Conservation (phyloP, 2,329 filamentous ascomycete genomes). For the Fusarium solani-melongenae region DNA sequence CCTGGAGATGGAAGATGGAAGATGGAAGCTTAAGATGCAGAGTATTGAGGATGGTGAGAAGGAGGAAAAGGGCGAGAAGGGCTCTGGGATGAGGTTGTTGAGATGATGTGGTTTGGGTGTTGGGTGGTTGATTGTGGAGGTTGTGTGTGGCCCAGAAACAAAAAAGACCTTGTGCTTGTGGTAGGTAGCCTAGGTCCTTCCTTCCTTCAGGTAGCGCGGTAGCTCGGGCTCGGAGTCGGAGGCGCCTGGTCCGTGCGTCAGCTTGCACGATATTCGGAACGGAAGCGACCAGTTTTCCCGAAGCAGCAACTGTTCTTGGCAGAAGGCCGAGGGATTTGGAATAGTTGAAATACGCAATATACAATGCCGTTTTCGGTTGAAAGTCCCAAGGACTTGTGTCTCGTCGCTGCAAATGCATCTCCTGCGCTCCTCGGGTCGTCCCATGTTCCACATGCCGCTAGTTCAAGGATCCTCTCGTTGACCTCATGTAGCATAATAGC, state of each 20-base stretch:
- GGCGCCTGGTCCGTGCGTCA: slow-evolving; percentile 29
- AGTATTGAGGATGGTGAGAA: slow-evolving; percentile 13
- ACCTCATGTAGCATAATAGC: slow-evolving; percentile 28
- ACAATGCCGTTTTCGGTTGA: neutral
- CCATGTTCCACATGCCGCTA: slow-evolving; percentile 25
- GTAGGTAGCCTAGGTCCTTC: neutral
- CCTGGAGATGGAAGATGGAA: slow-evolving; percentile 14
- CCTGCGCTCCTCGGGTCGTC: slow-evolving; percentile 1
- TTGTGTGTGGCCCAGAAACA: slow-evolving; percentile 20
- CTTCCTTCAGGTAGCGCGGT: neutral
- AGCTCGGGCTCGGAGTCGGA: slow-evolving; percentile 12
- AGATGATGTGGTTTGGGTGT: slow-evolving; percentile 34
- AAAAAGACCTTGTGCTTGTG: slow-evolving; percentile 11
- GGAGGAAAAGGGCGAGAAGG: slow-evolving; percentile 14
- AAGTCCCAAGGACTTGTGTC: neutral
- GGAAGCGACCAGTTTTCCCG: slow-evolving; percentile 35
- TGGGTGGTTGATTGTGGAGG: slow-evolving; percentile 21
- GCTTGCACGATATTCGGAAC: slow-evolving; percentile 23
- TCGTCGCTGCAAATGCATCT: neutral
- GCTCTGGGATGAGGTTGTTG: slow-evolving; percentile 29
- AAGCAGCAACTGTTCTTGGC: slow-evolving; percentile 11
- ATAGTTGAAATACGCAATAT: neutral
- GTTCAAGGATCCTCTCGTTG: slow-evolving; percentile 30
- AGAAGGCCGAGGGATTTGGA: neutral
- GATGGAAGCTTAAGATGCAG: slow-evolving; percentile 23